Evolutionary conservation across 108 stramenopile genomes (phyloP), one percentile per base, ranked within the genome.

Genomic region (Hondaea fermentalgiana): DNA sequence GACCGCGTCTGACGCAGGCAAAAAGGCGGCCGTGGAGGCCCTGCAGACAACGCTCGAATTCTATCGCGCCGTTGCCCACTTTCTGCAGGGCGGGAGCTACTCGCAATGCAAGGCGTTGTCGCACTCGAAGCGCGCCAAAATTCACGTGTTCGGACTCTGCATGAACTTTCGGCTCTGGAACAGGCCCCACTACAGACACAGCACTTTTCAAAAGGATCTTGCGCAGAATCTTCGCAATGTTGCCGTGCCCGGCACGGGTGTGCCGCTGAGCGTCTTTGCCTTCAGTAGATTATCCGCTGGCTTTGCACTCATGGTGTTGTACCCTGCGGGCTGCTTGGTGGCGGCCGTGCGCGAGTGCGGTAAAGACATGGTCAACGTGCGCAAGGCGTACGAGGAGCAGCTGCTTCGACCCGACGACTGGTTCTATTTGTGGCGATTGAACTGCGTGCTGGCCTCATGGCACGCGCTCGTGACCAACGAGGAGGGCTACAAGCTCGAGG

Each of bases 341-440:
- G 87, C 87, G 17, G 76, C 23, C 72, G 60, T 23, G 29, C 16
- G 4, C 6, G 47, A 21, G 28, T 23, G n/a, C 76, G 91, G 92
- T 21, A 90, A 88, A 64, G 93, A 90, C 87, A 53, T 95, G 88
- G 89, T 93, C 25, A 87, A 87, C 53, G 88, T 95, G 10, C 90
- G 92, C 3, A 89, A 94, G 45, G 95, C 96, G 88, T 99, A 95
- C 89, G 89, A 93, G 12, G 96, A 93, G 42, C 95, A 98, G 55
- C 93, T 99, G 16, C 91, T 98, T 60, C 94, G 93, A 43, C 97
- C 97, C 53, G 93, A 97, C 58, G 98, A 99, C 92, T 99, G 99
- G 99, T 99, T 98, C 89, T 90, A 76, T 44, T 97, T 96, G 72
- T 99, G 99, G 99, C 92, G 99, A 10, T 72, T 98, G 35, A 99